phyloP scores from a whole-genome alignment of 305 asterid genomes.

The Fraxinus nigra region DNA sequence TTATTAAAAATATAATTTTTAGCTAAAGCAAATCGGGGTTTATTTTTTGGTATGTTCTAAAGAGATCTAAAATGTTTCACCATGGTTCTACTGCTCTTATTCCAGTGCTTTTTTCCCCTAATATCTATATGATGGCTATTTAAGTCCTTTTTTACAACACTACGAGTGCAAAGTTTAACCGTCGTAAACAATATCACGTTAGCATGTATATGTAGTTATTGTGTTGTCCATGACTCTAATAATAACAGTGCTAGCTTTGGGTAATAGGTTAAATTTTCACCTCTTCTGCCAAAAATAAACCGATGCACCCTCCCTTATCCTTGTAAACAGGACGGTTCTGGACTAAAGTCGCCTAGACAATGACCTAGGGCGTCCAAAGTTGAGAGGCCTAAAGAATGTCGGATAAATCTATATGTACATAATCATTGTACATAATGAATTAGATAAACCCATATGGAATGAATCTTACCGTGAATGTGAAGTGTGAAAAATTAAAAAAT shows the following conservation, averaged over 20 bases:
- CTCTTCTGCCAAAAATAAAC: constrained; percentile 90
- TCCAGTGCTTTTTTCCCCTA: constrained; percentile 32
- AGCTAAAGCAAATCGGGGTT: no score
- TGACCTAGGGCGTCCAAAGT: no score
- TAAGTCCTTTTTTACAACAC: constrained; percentile 29
- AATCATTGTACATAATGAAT: no score
- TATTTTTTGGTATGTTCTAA: constrained; percentile 8
- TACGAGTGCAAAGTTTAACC: constrained; percentile 32
- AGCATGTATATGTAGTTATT: constrained; percentile 8
- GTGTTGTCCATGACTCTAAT: constrained; percentile 67
- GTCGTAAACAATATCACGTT: background rate
- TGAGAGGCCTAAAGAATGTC: no score
- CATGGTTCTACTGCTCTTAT: constrained; percentile 32
- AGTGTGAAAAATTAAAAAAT: no score
- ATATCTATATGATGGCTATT: constrained; percentile 40
- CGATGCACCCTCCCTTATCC: constrained; percentile 78
- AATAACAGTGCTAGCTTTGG: constrained; percentile 15
- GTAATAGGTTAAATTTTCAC: constrained; percentile 71
- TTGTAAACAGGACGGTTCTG: constrained; percentile 34
- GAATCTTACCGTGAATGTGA: no score
- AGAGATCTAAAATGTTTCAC: background rate
- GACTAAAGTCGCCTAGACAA: no score
- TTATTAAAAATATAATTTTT: no score
- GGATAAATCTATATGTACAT: no score
- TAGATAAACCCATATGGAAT: no score